Base-by-base conservation (phyloP, 306 rosid species). In the Fragaria iinumae region DNA sequence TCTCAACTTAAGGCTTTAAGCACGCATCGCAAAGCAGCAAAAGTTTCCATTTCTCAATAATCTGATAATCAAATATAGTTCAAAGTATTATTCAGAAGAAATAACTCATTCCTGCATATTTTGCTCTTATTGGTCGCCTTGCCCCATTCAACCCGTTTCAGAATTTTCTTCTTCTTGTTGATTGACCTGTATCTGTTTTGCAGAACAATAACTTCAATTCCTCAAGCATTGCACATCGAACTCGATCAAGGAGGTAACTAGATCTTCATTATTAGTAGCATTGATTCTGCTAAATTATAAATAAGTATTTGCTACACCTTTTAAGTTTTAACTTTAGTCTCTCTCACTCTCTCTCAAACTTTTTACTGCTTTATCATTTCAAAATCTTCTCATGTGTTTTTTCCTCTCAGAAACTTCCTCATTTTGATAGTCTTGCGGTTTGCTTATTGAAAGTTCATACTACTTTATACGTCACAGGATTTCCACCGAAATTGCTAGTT, bases 161-260 rank as follows among this genome's bases (percentile, higher is more conserved):
- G 29, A 39, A 23, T 72, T 43, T 76, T 49, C 73, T 29, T 74
- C 55, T 13, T 67, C 57, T 82, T 47, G 11, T 80, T 27, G 17
- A 44, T 67, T 80, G 76, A 72, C 71, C 49, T 67, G 25, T 68
- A 72, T 69, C 66, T 82, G 67, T 74, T 43, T 85, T 81, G 50
- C 81, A 84, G 84, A 81, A 79, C 79, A 88, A 87, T 88, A 77
- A 80, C 79, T 81, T 83, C 82, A 91, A 85, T 80, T 68, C 95
- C 67, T 66, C 95, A 38, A 82, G 88, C 89, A 75, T 85, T 38
- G 89, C 84, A 81, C 86, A 86, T 60, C 90, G 80, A 69, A 85
- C 86, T 69, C 88, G 91, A 79, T 90, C 98, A 70, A 80, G 85
- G 79, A 89, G 97, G 98, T 89, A 69, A 82, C 87, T 82, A 67